These are phyloP conservation scores for Mycosarcoma mackinlayi DNA, from an alignment of 1,284 basidiomycete species.

Conservation along the genomic window DNA sequence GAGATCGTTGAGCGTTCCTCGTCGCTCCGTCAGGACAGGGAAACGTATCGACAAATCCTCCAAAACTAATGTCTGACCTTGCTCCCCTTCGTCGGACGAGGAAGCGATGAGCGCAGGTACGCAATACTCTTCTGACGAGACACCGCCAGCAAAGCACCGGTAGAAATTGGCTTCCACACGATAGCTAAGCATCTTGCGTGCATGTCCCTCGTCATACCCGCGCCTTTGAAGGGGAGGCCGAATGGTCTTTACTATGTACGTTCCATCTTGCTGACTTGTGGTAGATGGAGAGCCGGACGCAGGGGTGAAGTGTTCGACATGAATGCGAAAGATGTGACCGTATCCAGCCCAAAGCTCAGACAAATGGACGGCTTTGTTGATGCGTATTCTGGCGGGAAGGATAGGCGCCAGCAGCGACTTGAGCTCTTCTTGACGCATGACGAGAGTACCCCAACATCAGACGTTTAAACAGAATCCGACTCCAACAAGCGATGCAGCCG, in stretches of 20 bases:
- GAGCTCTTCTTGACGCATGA: constrained; percentile 15
- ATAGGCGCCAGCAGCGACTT: constrained; percentile 7
- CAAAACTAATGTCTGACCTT: constrained; percentile 16
- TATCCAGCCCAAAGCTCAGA: constrained; percentile 48
- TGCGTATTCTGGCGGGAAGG: constrained; percentile 8
- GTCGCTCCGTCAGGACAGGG: constrained; percentile 21
- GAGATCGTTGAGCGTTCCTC: constrained; percentile 20
- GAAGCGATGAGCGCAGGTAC: constrained; percentile 19
- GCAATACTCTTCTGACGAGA: neutral
- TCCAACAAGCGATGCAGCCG: too few species aligned
- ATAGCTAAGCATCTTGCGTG: constrained; percentile 48
- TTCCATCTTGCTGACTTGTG: neutral
- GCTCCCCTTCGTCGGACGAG: neutral
- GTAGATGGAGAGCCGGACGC: neutral
- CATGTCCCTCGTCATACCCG: constrained; percentile 41
- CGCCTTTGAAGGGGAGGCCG: constrained; percentile 4
- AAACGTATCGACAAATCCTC: constrained; percentile 23
- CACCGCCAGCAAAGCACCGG: constrained; percentile 2
- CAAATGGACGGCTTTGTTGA: constrained; percentile 18
- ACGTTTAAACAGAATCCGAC: too few species aligned
- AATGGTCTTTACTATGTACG: constrained; percentile 40
- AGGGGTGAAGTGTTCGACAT: constrained; percentile 7
- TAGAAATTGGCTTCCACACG: constrained; percentile 53
- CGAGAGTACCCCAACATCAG: too few species aligned
- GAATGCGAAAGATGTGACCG: constrained; percentile 39